These are phyloP conservation scores for Jaltomata sinuosa DNA, from an alignment of 257 asterid species.

Conservation along the genomic window DNA sequence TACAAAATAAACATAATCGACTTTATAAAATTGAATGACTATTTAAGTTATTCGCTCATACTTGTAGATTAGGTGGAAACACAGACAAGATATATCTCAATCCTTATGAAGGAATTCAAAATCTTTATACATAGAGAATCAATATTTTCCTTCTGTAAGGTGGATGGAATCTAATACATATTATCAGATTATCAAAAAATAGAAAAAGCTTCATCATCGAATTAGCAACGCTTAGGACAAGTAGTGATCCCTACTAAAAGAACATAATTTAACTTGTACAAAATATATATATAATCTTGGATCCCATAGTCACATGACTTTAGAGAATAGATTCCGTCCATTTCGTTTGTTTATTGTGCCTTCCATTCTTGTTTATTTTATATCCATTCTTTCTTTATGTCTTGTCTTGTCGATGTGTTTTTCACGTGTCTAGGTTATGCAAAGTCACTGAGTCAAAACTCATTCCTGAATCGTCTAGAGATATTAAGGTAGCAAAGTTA, in stretches of 20 bases:
- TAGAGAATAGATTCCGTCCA: not conserved
- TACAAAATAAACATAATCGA: no score
- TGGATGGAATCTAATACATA: not conserved
- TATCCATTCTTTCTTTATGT: not conserved
- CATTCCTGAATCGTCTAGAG: not conserved
- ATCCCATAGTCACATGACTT: not conserved
- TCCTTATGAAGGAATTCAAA: not conserved
- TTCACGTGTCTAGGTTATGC: not conserved
- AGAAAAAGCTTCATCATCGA: not conserved
- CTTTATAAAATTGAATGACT: no score
- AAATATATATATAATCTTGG: no score
- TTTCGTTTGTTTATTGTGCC: not conserved
- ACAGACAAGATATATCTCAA: no score
- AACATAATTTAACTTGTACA: no score
- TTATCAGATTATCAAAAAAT: no score
- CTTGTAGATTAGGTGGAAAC: conserved; percentile 28
- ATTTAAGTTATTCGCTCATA: not conserved
- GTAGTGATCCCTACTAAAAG: not conserved
- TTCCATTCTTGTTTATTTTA: not conserved
- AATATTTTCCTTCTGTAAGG: not conserved
- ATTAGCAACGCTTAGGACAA: not conserved
- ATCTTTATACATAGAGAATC: not conserved
- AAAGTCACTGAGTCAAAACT: not conserved
- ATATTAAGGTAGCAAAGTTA: no score
- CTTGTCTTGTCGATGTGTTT: not conserved